phyloP scores from a whole-genome alignment of 176 grass and related monocot species.

The Triticum timopheevii region DNA sequence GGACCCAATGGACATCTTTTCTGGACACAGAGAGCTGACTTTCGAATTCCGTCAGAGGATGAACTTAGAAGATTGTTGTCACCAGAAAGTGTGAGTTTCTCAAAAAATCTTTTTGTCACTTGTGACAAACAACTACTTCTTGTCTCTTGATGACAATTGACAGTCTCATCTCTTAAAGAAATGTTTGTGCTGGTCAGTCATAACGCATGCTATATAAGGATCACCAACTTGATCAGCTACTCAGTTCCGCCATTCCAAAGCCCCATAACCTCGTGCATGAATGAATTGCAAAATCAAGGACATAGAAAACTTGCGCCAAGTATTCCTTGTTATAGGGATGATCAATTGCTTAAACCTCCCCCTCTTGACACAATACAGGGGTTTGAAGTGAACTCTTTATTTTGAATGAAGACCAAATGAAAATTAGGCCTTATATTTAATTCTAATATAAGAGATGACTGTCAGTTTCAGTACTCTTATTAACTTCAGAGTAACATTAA shows the following conservation, averaged over 20 bases:
- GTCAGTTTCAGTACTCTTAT: neutral
- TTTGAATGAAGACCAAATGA: neutral
- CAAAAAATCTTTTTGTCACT: neutral
- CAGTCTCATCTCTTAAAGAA: neutral
- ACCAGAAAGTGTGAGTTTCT: constrained; percentile 87
- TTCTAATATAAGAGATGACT: neutral
- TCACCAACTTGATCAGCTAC: neutral
- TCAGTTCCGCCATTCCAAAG: neutral
- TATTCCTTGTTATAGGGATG: neutral
- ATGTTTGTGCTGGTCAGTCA: constrained; percentile 2
- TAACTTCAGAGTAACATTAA: neutral
- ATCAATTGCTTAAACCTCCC: neutral
- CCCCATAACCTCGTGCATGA: neutral
- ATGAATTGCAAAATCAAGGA: neutral
- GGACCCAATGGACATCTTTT: constrained; percentile 54
- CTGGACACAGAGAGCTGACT: constrained; percentile 71
- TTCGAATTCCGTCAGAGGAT: constrained; percentile 87
- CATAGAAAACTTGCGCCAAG: neutral
- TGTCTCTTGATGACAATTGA: neutral
- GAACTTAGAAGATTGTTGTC: constrained; percentile 76
- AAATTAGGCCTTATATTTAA: neutral
- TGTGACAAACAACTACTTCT: constrained; percentile 26
- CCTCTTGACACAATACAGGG: neutral
- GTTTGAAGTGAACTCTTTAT: constrained; percentile 2
- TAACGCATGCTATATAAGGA: constrained; percentile 12